Evolutionary conservation across 1,139 yeast species (phyloP).

Genomic region (Saccharomyces hybrid): DNA sequence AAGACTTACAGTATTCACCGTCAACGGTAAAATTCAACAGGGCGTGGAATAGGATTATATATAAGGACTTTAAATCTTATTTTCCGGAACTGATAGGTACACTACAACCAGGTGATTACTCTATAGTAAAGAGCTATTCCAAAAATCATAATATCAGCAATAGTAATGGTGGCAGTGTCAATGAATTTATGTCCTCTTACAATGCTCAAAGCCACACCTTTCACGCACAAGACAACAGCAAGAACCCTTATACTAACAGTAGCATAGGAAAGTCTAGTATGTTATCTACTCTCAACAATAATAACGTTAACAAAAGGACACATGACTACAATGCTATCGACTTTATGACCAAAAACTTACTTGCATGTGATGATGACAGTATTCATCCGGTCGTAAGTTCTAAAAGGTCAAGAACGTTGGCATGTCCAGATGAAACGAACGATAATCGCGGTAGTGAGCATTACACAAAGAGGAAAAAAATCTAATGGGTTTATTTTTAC

Average conservation of each 20-base stretch:
- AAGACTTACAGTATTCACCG: slow-evolving; percentile 2
- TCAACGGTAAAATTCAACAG: slow-evolving; percentile 7
- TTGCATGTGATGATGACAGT: neutral
- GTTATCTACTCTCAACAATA: neutral
- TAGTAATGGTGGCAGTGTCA: neutral
- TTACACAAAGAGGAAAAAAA: neutral
- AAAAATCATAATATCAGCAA: slow-evolving; percentile 6
- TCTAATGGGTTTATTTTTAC: neutral
- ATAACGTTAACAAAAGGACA: slow-evolving; percentile 2
- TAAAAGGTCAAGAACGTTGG: slow-evolving; percentile 1
- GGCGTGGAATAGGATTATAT: slow-evolving; percentile 30
- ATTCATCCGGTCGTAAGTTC: neutral
- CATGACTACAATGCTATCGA: neutral
- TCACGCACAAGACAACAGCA: neutral
- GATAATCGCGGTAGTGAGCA: neutral
- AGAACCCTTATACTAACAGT: neutral
- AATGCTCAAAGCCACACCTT: neutral
- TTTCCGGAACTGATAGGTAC: slow-evolving; percentile 26
- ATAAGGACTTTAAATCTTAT: slow-evolving; percentile 21
- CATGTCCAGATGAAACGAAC: neutral
- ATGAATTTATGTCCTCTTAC: neutral
- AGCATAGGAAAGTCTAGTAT: neutral
- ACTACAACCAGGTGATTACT: slow-evolving; percentile 21
- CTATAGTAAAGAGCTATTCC: slow-evolving; percentile 12
- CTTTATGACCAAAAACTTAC: neutral